phyloP scores from a whole-genome alignment of 495 filamentous ascomycete species.

The Xylaria venustula region DNA sequence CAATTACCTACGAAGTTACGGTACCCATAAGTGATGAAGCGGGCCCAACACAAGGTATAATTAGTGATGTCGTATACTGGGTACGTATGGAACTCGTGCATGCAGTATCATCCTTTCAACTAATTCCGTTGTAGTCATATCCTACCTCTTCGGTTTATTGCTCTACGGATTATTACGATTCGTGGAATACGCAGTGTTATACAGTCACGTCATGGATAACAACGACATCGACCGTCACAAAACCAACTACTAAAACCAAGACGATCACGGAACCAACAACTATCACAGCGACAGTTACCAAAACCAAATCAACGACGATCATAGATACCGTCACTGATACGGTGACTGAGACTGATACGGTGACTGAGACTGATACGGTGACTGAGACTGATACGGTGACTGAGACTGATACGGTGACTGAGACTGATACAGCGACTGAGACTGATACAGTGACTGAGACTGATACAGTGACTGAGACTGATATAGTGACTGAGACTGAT shows the following conservation, averaged over 20 bases:
- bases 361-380: too few relatives aligned
- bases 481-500: too few relatives aligned
- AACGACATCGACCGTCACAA: slow-evolving; percentile 22
- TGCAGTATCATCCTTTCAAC: neutral
- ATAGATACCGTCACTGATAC: slow-evolving; percentile 19
- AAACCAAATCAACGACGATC: slow-evolving; percentile 10
- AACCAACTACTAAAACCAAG: slow-evolving; percentile 24
- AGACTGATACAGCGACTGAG: too few relatives aligned
- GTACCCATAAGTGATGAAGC: slow-evolving; percentile 17
- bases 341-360: slow-evolving; percentile 15
- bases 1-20: slow-evolving; percentile 13
- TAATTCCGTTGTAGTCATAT: neutral
- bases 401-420: too few relatives aligned
- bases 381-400: too few relatives aligned
- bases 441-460: too few relatives aligned
- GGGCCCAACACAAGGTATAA: neutral
- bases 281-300: slow-evolving; percentile 22
- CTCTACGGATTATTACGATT: neutral
- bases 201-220: slow-evolving; percentile 28
- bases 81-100: neutral
- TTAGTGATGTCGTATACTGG: neutral
- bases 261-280: slow-evolving; percentile 25
- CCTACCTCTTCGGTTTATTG: slow-evolving; percentile 1
- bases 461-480: too few relatives aligned
- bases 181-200: slow-evolving; percentile 8